A percentile compares a stretch with the other conserved stretches of the same genome.
Conservation (phyloP, 106 monocot species). For the Posidonia australis region DNA sequence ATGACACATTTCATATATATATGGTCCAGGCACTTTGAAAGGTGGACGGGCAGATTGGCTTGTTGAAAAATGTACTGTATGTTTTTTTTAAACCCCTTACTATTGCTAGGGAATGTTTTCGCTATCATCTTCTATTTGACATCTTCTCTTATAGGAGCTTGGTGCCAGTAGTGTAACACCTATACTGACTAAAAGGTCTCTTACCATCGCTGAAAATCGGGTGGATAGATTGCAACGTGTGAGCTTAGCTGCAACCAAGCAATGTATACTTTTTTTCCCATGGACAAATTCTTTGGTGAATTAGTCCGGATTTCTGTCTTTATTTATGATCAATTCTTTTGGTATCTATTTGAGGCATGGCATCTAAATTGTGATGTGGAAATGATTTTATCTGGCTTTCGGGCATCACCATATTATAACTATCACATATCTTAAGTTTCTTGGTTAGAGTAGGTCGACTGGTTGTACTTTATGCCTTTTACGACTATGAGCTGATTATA, state of each 20-base stretch:
- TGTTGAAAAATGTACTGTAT: slow-evolving; percentile 62
- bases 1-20: background rate
- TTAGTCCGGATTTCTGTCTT: background rate
- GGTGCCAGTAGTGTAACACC: slow-evolving; percentile 92
- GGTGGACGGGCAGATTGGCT: slow-evolving; percentile 98
- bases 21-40: slow-evolving; percentile 59
- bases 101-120: background rate
- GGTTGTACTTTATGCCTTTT: background rate
- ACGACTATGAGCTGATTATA: background rate
- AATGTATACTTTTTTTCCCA: slow-evolving; percentile 40
- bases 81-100: slow-evolving; percentile 16
- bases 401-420: too few relatives aligned
- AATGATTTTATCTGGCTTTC: background rate
- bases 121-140: background rate
- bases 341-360: background rate
- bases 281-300: slow-evolving; percentile 1
- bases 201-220: slow-evolving; percentile 62
- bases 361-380: background rate
- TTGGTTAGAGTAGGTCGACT: too few relatives aligned
- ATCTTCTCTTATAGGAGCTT: slow-evolving; percentile 50
- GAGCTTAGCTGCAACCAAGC: slow-evolving; percentile 80
- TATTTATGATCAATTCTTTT: background rate
- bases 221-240: slow-evolving; percentile 78
- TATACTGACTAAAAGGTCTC: slow-evolving; percentile 59
- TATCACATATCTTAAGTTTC: too few relatives aligned